Evolutionary conservation across 1,284 basidiomycete species (phyloP).

Genomic region (Moesziomyces parantarcticus): DNA sequence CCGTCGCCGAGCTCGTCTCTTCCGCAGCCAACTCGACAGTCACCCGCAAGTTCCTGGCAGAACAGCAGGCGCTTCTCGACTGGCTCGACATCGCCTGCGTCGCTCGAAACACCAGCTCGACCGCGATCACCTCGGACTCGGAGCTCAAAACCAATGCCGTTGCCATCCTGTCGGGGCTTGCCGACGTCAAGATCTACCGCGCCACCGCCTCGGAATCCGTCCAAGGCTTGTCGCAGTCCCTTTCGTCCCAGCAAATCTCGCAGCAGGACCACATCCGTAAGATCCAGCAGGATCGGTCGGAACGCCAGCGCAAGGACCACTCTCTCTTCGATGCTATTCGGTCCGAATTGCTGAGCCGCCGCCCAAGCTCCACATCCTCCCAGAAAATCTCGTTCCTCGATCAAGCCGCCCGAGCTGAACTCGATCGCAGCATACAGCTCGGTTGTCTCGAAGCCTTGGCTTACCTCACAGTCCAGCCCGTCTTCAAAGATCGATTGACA

Average conservation of each 20-base stretch:
- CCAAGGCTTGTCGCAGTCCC: constrained; percentile 22
- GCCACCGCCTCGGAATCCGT: constrained; percentile 19
- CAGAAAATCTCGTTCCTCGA: not conserved
- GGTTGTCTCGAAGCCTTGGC: constrained; percentile 55
- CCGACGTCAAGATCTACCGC: constrained; percentile 30
- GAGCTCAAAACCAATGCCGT: constrained; percentile 16
- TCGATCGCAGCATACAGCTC: constrained; percentile 15
- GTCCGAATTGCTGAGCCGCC: constrained; percentile 8
- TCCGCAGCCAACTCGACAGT: constrained; percentile 34
- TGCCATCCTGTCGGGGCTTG: constrained; percentile 33
- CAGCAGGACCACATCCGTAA: constrained; percentile 24
- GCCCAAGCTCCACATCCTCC: not conserved
- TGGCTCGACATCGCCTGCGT: constrained; percentile 39
- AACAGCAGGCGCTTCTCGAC: constrained; percentile 37
- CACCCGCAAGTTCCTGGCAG: constrained; percentile 27
- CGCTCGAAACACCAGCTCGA: constrained; percentile 4
- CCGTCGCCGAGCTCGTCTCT: constrained; percentile 34
- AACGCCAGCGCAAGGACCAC: constrained; percentile 29
- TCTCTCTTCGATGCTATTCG: constrained; percentile 15
- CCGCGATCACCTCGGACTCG: not conserved
- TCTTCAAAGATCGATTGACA: constrained; percentile 31
- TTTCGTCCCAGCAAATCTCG: constrained; percentile 26
- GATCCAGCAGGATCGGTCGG: constrained; percentile 14
- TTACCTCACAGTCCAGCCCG: constrained; percentile 51
- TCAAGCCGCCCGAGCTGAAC: constrained; percentile 1